Evolutionary conservation across 2,329 filamentous ascomycete genomes (phyloP).

Genomic region (Aurifilum marmelostoma): DNA sequence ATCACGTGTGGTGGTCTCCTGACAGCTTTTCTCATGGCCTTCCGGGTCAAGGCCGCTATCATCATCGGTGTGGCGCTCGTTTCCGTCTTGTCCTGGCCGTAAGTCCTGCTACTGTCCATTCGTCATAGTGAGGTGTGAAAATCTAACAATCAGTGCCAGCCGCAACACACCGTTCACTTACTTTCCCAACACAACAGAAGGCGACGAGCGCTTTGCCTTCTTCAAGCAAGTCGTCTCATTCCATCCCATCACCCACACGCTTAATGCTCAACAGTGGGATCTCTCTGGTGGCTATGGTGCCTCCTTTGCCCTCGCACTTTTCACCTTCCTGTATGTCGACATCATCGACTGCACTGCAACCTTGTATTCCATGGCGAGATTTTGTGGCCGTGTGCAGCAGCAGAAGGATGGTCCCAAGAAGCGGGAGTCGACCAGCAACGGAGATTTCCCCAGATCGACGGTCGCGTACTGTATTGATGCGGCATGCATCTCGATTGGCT

Average conservation of each 20-base stretch:
- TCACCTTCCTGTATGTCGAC: conserved; percentile 80
- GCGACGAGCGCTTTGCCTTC: conserved; percentile 68
- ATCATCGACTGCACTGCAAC: conserved; percentile 80
- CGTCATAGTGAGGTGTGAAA: conserved; percentile 15
- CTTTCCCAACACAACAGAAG: conserved; percentile 68
- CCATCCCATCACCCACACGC: conserved; percentile 67
- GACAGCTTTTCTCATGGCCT: conserved; percentile 80
- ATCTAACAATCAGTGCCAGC: conserved; percentile 39
- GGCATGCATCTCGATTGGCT: conserved; percentile 70
- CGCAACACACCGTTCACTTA: conserved; percentile 72
- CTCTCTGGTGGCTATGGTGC: conserved; percentile 56
- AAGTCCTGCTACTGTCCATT: conserved; percentile 37
- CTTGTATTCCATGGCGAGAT: conserved; percentile 80
- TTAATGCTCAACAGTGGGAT: conserved; percentile 70
- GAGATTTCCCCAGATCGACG: conserved; percentile 86
- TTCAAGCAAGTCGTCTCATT: conserved; percentile 75
- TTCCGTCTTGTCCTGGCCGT: conserved; percentile 76
- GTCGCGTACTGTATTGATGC: conserved; percentile 77
- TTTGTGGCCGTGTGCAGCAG: conserved; percentile 58
- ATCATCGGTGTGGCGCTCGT: conserved; percentile 73
- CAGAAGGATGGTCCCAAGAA: conserved; percentile 45
- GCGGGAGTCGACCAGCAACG: conserved; percentile 51
- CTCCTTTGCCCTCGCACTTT: conserved; percentile 71
- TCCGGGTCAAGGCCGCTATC: conserved; percentile 74
- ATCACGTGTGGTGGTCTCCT: conserved; percentile 80